Evolutionary conservation across 2,329 filamentous ascomycete species (phyloP).

Genomic region (Helotiales sp.): DNA sequence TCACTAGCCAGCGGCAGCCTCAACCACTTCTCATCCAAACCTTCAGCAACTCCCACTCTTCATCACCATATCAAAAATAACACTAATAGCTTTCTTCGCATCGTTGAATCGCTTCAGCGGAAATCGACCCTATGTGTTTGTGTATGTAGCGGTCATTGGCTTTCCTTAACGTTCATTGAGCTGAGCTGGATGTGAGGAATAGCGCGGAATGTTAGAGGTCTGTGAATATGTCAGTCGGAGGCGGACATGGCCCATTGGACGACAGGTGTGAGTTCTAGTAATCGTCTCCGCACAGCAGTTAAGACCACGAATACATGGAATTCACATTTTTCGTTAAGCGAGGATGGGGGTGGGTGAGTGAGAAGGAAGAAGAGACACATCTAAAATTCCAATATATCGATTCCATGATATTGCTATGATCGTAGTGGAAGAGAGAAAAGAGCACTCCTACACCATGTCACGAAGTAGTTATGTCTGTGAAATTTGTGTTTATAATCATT

Average conservation of each 20-base stretch:
- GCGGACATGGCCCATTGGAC: background rate
- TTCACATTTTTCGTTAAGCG: too few species aligned
- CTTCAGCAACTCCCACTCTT: conserved; percentile 23
- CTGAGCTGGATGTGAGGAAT: background rate
- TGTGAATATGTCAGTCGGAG: background rate
- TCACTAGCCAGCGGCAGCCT: conserved; percentile 15
- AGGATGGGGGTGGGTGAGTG: too few species aligned
- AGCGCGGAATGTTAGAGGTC: background rate
- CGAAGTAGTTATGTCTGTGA: background rate
- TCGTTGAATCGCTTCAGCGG: background rate
- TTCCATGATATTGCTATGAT: too few species aligned
- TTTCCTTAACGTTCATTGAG: background rate
- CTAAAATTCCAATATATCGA: too few species aligned
- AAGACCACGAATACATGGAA: too few species aligned
- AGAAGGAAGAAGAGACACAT: too few species aligned
- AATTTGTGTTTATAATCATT: background rate
- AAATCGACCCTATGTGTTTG: background rate
- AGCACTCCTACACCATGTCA: background rate
- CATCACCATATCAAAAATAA: conserved; percentile 18
- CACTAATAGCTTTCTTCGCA: conserved; percentile 2
- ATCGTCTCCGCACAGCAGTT: background rate
- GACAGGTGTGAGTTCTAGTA: background rate
- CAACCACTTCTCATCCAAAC: background rate
- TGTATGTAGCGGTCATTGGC: background rate
- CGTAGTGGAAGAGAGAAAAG: background rate